Conservation (phyloP, 2,329 filamentous ascomycete species). For the Exophiala lecanii-corni region DNA sequence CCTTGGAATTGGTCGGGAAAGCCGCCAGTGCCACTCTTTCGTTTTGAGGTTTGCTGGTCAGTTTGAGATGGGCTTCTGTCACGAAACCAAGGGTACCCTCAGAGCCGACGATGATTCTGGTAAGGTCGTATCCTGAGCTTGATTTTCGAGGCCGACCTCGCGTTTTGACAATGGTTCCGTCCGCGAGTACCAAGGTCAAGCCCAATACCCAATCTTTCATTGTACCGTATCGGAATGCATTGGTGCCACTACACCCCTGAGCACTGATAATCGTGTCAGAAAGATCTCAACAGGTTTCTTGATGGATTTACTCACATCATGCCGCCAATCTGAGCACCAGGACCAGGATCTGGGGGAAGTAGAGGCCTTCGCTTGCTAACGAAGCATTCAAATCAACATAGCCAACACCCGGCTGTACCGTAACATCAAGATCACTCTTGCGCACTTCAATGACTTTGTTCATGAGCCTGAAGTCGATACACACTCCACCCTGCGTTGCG, state of each 20-base stretch:
- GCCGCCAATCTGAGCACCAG: constrained; percentile 53
- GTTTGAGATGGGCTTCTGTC: constrained; percentile 76
- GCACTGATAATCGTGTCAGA: constrained; percentile 31
- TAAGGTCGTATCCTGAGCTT: constrained; percentile 78
- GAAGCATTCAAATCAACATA: constrained; percentile 84
- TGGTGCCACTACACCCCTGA: constrained; percentile 62
- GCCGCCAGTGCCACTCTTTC: constrained; percentile 73
- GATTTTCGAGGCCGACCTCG: constrained; percentile 69
- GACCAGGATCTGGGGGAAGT: constrained; percentile 90
- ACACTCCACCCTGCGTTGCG: constrained; percentile 80
- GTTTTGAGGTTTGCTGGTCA: constrained; percentile 69
- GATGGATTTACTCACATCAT: constrained; percentile 47
- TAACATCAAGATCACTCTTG: constrained; percentile 83
- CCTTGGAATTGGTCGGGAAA: constrained; percentile 71
- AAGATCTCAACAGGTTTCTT: not conserved
- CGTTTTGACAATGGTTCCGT: constrained; percentile 65
- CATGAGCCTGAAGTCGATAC: constrained; percentile 85
- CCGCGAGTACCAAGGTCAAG: constrained; percentile 64
- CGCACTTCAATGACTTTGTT: constrained; percentile 73
- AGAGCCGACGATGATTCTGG: constrained; percentile 71
- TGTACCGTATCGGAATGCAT: constrained; percentile 62
- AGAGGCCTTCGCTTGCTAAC: constrained; percentile 68
- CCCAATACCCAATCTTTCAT: constrained; percentile 74
- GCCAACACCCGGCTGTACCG: constrained; percentile 84
- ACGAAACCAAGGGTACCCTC: constrained; percentile 77